These are phyloP conservation scores for Brassica nigra DNA, from an alignment of 345 rosid species.

Conservation along the genomic window DNA sequence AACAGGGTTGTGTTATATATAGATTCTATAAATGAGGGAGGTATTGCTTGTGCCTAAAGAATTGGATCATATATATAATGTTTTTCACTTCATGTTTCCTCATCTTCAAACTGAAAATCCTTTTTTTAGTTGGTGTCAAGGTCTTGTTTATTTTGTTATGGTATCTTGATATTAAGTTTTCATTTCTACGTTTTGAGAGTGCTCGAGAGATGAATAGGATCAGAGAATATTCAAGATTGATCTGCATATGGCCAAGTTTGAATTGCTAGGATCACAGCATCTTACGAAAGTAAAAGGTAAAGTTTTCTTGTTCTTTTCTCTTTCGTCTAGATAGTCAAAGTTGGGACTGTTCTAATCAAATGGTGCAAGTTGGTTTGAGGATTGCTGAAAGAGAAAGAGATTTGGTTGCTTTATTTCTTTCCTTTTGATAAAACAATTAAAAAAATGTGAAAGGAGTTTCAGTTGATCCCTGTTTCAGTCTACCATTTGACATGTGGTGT, in stretches of 20 bases:
- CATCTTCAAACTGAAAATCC: not conserved
- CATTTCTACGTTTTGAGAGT: conserved; percentile 11
- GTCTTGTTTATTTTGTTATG: conserved; percentile 20
- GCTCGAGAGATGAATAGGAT: conserved; percentile 10
- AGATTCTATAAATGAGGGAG: conserved; percentile 1
- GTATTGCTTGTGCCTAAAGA: conserved; percentile 5
- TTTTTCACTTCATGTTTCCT: conserved; percentile 16
- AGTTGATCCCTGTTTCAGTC: conserved; percentile 32
- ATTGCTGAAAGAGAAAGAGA: conserved; percentile 27
- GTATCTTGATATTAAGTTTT: conserved; percentile 11
- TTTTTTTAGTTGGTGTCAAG: not conserved
- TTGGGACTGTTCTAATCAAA: conserved; percentile 20
- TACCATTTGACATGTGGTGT: conserved; percentile 37
- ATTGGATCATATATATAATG: conserved; percentile 22
- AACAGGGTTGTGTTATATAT: conserved; percentile 20
- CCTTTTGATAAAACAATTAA: conserved; percentile 9
- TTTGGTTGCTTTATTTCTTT: conserved; percentile 32
- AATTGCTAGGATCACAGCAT: conserved; percentile 17
- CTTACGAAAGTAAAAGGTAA: conserved; percentile 17
- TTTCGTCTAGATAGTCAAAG: conserved; percentile 20
- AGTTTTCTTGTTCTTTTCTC: conserved; percentile 16
- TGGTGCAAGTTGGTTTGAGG: conserved; percentile 27
- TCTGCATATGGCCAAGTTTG: conserved; percentile 9
- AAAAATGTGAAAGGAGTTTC: conserved; percentile 16
- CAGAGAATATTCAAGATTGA: not conserved